Base-by-base conservation (phyloP, 352 stramenopile species). In the Phytophthora citrophthora region DNA sequence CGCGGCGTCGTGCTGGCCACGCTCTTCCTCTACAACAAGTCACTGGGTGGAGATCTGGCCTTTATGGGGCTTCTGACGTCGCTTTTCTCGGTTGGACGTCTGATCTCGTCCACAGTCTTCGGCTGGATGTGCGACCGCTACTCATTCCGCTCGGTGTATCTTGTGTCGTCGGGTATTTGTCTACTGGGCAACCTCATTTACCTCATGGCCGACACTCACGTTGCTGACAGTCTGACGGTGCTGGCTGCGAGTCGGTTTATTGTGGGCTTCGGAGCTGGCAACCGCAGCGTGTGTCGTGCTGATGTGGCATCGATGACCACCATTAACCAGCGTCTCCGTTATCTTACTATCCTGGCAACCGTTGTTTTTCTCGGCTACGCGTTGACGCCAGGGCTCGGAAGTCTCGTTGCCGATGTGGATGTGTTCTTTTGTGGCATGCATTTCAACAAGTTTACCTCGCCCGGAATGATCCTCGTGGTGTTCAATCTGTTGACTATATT, bases 21-120 rank as follows among this genome's bases (percentile, higher is more conserved):
- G 46, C 81, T 94, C 32, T 94, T 91, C 64, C 82, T 94, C 15
- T 94, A 94, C 72, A 90, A 70, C 69, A 89, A 90, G 63, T 94
- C 83, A 16, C 75, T 94, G 20, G 86, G 86, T 43, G 86, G 86
- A 23, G 67, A 88, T 18, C 49, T 94, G 26, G 84, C 80, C 57
- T 91, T 89, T 63, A 94, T 94, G 86, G 86, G 83, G 0, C 40
- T 94, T 46, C 72, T 94, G 39, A 94, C 86, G 36, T 94, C 86
- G 20, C 76, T 92, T 39, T 94, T 94, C 63, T 91, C 79, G 8
- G 83, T 94, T n/a, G 86, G 86, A 2, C 60, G 86, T 10, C 74
- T 94, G 49, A 90, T 94, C 55, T 94, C 86, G 46, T 94, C 83
- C 41, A 91, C 78, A 1, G 59, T 92, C 23, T 92, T 94, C 45